Conservation (phyloP, 805 yeast genomes). For the Tetrapisispora iriomotensis region DNA sequence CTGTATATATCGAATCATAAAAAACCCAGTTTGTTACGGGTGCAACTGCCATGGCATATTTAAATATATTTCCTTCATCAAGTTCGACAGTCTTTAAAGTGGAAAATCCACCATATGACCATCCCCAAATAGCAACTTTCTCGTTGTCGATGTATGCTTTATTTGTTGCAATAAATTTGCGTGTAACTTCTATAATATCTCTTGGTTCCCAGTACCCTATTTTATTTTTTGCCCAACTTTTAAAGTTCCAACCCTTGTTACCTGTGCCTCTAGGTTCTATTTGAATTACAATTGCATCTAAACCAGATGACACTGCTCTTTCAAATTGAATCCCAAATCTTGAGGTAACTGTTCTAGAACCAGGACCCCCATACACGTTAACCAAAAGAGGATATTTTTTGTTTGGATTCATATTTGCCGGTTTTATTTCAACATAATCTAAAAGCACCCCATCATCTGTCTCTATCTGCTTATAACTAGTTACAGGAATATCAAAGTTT, state of each 20-base stretch:
- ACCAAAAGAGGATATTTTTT: conserved; percentile 55
- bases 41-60: conserved; percentile 73
- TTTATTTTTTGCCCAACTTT: conserved; percentile 43
- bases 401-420: conserved; percentile 41
- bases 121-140: conserved; percentile 70
- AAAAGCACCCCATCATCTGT: conserved; percentile 33
- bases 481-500: conserved; percentile 39
- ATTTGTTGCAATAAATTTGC: conserved; percentile 38
- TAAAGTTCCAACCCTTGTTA: conserved; percentile 62
- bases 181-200: conserved; percentile 47
- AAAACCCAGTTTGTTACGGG: conserved; percentile 75
- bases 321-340: conserved; percentile 44
- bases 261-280: conserved; percentile 81
- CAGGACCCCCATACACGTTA: conserved; percentile 74
- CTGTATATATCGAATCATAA: conserved; percentile 73
- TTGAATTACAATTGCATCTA: conserved; percentile 52
- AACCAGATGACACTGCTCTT: conserved; percentile 45
- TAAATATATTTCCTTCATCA: conserved; percentile 53
- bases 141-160: conserved; percentile 38
- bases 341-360: conserved; percentile 49
- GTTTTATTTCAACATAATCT: conserved; percentile 53
- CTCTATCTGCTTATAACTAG: conserved; percentile 32
- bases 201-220: conserved; percentile 73
- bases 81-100: conserved; percentile 64
- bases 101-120: conserved; percentile 80